These are phyloP conservation scores for Pichia occidentalis DNA, from an alignment of 805 yeast species.

Conservation along the genomic window DNA sequence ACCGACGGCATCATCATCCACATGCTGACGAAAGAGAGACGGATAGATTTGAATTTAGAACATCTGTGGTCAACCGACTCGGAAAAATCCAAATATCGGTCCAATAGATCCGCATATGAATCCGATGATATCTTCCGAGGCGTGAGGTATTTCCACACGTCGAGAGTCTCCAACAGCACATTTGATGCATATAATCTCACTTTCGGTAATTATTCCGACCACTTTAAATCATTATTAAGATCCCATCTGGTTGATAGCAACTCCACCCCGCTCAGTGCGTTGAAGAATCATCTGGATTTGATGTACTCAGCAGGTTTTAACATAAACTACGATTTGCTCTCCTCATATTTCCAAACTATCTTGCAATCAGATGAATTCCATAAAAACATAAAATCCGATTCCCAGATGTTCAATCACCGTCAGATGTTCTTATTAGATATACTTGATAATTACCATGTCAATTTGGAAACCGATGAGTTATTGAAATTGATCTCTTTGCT, in stretches of 20 bases:
- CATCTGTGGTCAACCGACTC: conserved; percentile 41
- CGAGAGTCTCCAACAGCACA: background rate
- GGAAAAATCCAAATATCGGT: conserved; percentile 16
- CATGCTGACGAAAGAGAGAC: conserved; percentile 61
- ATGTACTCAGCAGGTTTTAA: conserved; percentile 27
- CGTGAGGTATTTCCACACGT: conserved; percentile 39
- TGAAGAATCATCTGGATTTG: conserved; percentile 22
- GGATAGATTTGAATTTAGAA: conserved; percentile 66
- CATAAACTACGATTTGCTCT: conserved; percentile 19
- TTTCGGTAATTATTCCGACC: conserved; percentile 14
- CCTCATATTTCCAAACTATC: conserved; percentile 17
- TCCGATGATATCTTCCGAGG: conserved; percentile 41
- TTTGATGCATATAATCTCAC: conserved; percentile 15
- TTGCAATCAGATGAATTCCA: conserved; percentile 28
- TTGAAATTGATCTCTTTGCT: conserved; percentile 22
- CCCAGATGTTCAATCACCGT: conserved; percentile 20
- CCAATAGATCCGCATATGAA: conserved; percentile 19
- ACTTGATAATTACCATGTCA: conserved; percentile 20
- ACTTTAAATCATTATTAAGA: conserved; percentile 16
- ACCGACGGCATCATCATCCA: conserved; percentile 63
- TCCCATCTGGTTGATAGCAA: conserved; percentile 19
- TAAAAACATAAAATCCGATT: conserved; percentile 4
- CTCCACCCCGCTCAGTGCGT: conserved; percentile 15
- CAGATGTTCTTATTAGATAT: conserved; percentile 15
- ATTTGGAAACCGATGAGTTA: conserved; percentile 16